Evolutionary conservation across 2,329 filamentous ascomycete genomes (phyloP), one percentile per base, ranked within the genome.

Genomic region (Xylariaceae sp.): DNA sequence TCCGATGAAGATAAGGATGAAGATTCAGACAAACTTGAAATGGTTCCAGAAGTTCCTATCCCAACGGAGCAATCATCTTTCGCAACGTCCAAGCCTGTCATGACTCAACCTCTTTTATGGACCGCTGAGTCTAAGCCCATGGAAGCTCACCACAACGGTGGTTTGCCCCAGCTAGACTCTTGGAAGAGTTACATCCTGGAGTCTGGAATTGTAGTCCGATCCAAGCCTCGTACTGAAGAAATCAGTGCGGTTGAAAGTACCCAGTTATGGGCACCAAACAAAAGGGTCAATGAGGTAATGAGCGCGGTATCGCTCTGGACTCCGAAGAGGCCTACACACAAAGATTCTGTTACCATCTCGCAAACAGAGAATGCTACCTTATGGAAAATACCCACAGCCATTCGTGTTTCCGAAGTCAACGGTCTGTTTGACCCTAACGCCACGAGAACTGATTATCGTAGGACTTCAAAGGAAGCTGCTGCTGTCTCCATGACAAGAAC

Each of bases 111-210:
- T 37, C 40, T 52, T 29, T 49, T 60, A 67, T 71, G 63, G 68
- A 57, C 42, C 20, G 54, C 48, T 52, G 42, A 32, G 56, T 65
- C 49, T 52, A 47, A 47, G 50, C 49, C 5, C 44, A 20, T 49
- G 18, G 29, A 40, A 52, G 32, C 54, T 23, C 23, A 49, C 19
- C 32, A 58, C 32, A 51, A 45, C 7, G 50, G 63, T 42, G 67
- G 69, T 12, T 54, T 71, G 7, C 67, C 71, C 20, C 73, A 79
- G 60, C 75, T 74, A 16, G 73, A 75, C 53, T 62, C 67, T n/a
- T 78, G 75, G 76, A 66, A 68, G 40, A 59, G 59, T 40, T 76
- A 77, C 52, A 63, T 71, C 40, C 61, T 62, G 7, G 56, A 67
- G 19, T 55, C 65, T 20, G 63, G 59, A 18, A 67, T 57, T 52